Conservation (phyloP, 2,329 filamentous ascomycete genomes). For the Fusarium dimerum region DNA sequence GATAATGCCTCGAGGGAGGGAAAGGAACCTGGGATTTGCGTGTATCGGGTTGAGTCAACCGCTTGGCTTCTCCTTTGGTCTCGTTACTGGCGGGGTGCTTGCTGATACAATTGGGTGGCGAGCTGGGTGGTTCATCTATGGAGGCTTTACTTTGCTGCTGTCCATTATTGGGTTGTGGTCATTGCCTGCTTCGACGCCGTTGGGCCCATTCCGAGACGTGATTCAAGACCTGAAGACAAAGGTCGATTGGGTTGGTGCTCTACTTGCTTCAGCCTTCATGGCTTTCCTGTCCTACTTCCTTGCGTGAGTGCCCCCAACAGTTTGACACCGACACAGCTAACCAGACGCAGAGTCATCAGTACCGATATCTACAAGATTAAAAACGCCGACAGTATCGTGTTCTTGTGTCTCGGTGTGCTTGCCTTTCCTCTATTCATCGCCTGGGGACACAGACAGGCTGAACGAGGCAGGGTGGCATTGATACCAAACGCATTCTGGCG, state of each 20-base stretch:
- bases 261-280: conserved; percentile 45
- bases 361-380: conserved; percentile 40
- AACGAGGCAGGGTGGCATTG: conserved; percentile 49
- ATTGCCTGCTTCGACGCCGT: conserved; percentile 23
- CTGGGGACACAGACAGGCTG: conserved; percentile 53
- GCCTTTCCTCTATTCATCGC: conserved; percentile 49
- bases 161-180: conserved; percentile 35
- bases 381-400: conserved; percentile 42
- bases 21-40: conserved; percentile 41
- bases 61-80: conserved; percentile 48
- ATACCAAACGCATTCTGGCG: conserved; percentile 63
- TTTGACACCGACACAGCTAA: background rate
- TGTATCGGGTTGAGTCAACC: conserved; percentile 46
- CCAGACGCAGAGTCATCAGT: conserved; percentile 33
- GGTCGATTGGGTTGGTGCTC: conserved; percentile 56
- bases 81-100: conserved; percentile 50
- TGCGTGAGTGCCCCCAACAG: conserved; percentile 37
- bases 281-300: conserved; percentile 51
- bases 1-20: conserved; percentile 29
- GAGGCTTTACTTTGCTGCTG: conserved; percentile 34
- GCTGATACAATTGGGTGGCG: conserved; percentile 48
- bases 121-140: conserved; percentile 42
- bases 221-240: conserved; percentile 33
- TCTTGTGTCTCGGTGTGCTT: conserved; percentile 44
- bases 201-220: conserved; percentile 19